Percentiles rank a stretch among this genome's conserved stretches.
These are phyloP conservation scores for Discostella pseudostelligera DNA, from an alignment of 108 stramenopile genomes.

Conservation along the genomic window DNA sequence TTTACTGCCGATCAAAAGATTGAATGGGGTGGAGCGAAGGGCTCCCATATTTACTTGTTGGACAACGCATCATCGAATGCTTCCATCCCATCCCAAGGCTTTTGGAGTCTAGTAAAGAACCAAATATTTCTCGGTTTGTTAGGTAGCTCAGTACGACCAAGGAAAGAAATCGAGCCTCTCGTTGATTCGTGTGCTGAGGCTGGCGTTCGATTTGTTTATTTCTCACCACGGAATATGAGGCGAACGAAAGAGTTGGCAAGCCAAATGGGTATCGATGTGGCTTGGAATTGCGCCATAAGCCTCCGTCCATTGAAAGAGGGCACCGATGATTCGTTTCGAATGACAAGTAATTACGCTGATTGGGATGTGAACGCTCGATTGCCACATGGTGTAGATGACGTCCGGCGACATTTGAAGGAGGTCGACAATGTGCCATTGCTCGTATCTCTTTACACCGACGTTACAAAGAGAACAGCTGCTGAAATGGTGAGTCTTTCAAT, in stretches of 20 bases:
- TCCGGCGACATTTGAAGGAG: slow-evolving; percentile 75
- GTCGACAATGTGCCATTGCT: slow-evolving; percentile 97
- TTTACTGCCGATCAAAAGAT: slow-evolving; percentile 69
- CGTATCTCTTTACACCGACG: slow-evolving; percentile 95
- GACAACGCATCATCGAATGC: slow-evolving; percentile 49
- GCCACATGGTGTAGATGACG: slow-evolving; percentile 92
- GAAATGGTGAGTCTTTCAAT: slow-evolving; percentile 75
- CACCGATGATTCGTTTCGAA: slow-evolving; percentile 83
- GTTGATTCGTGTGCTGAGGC: slow-evolving; percentile 81
- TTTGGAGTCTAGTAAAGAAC: slow-evolving; percentile 69
- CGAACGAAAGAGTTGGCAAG: slow-evolving; percentile 93
- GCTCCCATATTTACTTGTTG: slow-evolving; percentile 55
- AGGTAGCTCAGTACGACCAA: slow-evolving; percentile 84
- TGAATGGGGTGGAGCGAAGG: slow-evolving; percentile 18
- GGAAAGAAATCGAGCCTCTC: slow-evolving; percentile 86
- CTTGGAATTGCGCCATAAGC: slow-evolving; percentile 96
- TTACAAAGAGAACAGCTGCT: slow-evolving; percentile 83
- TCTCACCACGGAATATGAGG: slow-evolving; percentile 96
- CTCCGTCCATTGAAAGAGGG: slow-evolving; percentile 79
- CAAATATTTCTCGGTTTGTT: slow-evolving; percentile 96
- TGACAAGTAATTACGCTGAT: slow-evolving; percentile 92
- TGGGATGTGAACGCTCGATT: slow-evolving; percentile 97
- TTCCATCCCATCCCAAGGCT: slow-evolving; percentile 27
- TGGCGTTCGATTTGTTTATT: slow-evolving; percentile 96
- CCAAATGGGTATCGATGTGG: slow-evolving; percentile 95